Evolutionary conservation across 1,284 basidiomycete genomes (phyloP).

Genomic region (Fomitiporia mediterranea): DNA sequence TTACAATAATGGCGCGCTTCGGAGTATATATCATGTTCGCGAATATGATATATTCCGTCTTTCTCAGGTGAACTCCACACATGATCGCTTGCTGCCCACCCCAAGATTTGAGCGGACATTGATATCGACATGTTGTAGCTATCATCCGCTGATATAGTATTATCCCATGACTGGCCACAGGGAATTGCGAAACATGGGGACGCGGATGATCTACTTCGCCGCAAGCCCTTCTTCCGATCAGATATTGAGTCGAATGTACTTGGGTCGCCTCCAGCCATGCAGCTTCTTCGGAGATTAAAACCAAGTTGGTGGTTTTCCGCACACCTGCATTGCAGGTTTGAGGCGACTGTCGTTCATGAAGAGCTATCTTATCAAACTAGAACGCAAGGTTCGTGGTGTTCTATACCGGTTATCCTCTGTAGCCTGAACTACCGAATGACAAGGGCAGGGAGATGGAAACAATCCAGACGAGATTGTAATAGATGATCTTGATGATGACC

Average conservation of each 20-base stretch:
- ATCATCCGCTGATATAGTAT: conserved; percentile 65
- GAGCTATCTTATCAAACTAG: neutral
- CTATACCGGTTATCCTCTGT: neutral
- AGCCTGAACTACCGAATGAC: neutral
- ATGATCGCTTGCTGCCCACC: conserved; percentile 7
- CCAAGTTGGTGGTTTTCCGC: conserved; percentile 96
- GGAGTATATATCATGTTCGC: conserved; percentile 90
- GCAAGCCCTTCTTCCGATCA: conserved; percentile 78
- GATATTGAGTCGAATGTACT: conserved; percentile 73
- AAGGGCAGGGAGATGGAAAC: conserved; percentile 20
- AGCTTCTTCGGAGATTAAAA: conserved; percentile 67
- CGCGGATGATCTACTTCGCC: conserved; percentile 56
- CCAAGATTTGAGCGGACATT: conserved; percentile 17
- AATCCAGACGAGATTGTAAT: conserved; percentile 70
- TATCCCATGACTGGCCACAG: conserved; percentile 97
- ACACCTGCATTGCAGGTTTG: conserved; percentile 86
- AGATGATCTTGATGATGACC: conserved; percentile 44
- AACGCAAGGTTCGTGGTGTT: conserved; percentile 10
- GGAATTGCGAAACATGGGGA: conserved; percentile 84
- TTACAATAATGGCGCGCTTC: conserved; percentile 62
- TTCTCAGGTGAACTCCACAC: conserved; percentile 53
- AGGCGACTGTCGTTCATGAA: conserved; percentile 63
- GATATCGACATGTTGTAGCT: conserved; percentile 39
- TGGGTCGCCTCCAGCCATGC: conserved; percentile 87
- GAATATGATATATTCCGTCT: conserved; percentile 81